Percentiles rank a stretch among this genome's conserved stretches.
These are phyloP conservation scores for Castanospermum australe DNA, from an alignment of 306 rosid species.

Conservation along the genomic window DNA sequence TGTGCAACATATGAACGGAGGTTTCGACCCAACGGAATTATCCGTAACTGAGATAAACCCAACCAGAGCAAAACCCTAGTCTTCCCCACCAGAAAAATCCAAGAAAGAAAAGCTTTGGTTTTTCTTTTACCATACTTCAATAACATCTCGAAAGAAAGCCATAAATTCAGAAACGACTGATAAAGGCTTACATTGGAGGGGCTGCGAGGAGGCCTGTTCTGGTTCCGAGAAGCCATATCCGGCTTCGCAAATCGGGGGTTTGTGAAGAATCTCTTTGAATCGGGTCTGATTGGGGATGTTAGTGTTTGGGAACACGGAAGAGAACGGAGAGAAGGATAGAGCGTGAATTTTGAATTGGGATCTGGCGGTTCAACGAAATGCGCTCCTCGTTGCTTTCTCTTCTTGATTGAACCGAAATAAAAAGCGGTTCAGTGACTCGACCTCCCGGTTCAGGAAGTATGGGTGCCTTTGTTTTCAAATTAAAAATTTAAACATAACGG, in stretches of 20 bases:
- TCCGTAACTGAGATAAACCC: too few relatives aligned
- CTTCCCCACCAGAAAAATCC: neutral
- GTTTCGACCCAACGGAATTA: too few relatives aligned
- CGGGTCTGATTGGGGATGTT: neutral
- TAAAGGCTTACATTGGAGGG: slow-evolving; percentile 46
- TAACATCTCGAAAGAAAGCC: neutral
- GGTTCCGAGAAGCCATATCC: slow-evolving; percentile 59
- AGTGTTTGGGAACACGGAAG: slow-evolving; percentile 41
- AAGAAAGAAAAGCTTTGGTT: too few relatives aligned
- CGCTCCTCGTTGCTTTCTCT: neutral
- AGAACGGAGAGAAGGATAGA: slow-evolving; percentile 14
- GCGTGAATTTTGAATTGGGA: slow-evolving; percentile 62
- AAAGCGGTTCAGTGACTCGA: neutral
- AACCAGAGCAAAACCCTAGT: neutral
- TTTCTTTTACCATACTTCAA: too few relatives aligned
- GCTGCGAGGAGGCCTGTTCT: slow-evolving; percentile 68
- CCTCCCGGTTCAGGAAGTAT: slow-evolving; percentile 17
- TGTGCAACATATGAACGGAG: too few relatives aligned
- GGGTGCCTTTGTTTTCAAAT: neutral
- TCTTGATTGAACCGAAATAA: neutral
- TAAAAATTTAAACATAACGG: slow-evolving; percentile 2
- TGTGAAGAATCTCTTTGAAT: neutral
- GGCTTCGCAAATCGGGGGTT: neutral
- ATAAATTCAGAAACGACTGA: neutral
- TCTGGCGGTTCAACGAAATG: slow-evolving; percentile 38